Evolutionary conservation across 176 grass and related monocot genomes (phyloP), one percentile per base, ranked within the genome.

Genomic region (Dactylis glomerata): DNA sequence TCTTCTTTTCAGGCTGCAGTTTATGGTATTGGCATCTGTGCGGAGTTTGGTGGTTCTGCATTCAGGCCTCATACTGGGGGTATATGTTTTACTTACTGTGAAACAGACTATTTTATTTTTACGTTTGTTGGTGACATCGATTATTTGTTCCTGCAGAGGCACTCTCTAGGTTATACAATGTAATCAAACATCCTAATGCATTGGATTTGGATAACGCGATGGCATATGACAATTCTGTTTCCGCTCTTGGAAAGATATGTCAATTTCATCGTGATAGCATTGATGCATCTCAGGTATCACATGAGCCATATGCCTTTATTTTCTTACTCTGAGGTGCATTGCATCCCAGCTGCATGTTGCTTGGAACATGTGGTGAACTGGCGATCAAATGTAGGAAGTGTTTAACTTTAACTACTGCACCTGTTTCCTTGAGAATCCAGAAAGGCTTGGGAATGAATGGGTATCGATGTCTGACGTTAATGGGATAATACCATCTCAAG

Each of bases 191-290:
- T 68, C 87, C 87, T 68, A 87, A 94, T 92, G 92, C 92, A 6
- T 38, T 86, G 75, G 87, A 92, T 71, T 72, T 87, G 80, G 90
- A 94, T 63, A 92, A 94, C 81, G 90, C 90, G 1, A 94, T 94
- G 92, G 90, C 92, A 77, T 92, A 94, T 73, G 92, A 94, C 50
- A 95, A 95, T 90, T 88, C 93, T 81, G 93, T 95, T 88, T 95
- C 93, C 6, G 93, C 93, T 81, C 90, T 95, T 84, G 93, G 93
- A 58, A 95, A 95, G 83, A 90, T 95, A 90, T 95, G 93, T 9
- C 90, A 81, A 22, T 92, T 88, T 64, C 93, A 92, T 86, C 78
- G 76, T 83, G 90, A 95, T 86, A 85, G 76, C 73, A 90, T 95
- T 28, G 87, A 95, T 90, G 93, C 85, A 78, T 81, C 90, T 81